Percentiles rank a stretch among this genome's conserved stretches.
Evolutionary conservation across 2,329 filamentous ascomycete genomes (phyloP).

Genomic region (Xylariaceae sp.): DNA sequence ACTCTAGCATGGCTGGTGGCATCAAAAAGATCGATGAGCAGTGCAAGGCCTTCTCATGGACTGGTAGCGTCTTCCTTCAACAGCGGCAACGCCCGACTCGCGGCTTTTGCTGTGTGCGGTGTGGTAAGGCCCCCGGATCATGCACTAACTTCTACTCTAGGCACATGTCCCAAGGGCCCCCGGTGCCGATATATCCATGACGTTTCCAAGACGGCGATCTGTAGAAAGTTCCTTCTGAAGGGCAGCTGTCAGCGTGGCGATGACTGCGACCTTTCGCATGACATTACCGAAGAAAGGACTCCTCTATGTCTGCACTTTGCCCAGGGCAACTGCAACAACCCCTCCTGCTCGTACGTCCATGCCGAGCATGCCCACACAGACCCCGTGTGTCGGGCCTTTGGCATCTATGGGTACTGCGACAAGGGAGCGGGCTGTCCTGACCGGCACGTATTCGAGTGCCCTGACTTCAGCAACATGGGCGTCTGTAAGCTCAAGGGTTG

Average conservation of each 20-base stretch:
- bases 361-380: constrained; percentile 68
- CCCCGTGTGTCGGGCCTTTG: constrained; percentile 77
- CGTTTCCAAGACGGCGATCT: constrained; percentile 77
- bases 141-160: constrained; percentile 47
- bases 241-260: constrained; percentile 70
- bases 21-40: constrained; percentile 64
- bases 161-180: constrained; percentile 76
- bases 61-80: constrained; percentile 51
- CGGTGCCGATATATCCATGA: constrained; percentile 79
- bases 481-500: constrained; percentile 74
- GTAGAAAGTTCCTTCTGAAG: constrained; percentile 78
- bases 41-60: constrained; percentile 66
- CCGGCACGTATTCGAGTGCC: constrained; percentile 88
- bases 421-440: constrained; percentile 70
- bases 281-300: constrained; percentile 72
- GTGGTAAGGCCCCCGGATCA: constrained; percentile 31
- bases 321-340: constrained; percentile 82
- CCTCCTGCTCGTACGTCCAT: constrained; percentile 81
- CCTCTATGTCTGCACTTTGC: constrained; percentile 86
- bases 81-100: constrained; percentile 23
- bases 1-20: constrained; percentile 39
- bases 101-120: constrained; percentile 24
- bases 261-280: constrained; percentile 85
- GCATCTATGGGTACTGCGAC: constrained; percentile 79
- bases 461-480: constrained; percentile 88